These are phyloP conservation scores for Xylariaceae sp. DNA, from an alignment of 2,329 filamentous ascomycete species.

Conservation along the genomic window DNA sequence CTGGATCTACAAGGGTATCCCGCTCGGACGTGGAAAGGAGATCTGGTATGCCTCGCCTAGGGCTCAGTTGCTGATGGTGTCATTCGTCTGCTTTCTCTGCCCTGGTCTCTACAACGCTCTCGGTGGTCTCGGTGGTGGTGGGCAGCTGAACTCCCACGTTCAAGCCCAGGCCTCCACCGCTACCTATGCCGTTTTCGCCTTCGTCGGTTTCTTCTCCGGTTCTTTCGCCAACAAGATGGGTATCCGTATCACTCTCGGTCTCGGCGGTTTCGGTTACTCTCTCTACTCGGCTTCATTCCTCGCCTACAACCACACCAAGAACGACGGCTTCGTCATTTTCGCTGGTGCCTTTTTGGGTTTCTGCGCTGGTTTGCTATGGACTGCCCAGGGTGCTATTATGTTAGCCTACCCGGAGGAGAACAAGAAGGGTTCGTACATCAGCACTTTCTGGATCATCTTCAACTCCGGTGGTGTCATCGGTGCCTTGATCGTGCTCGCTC, in stretches of 20 bases:
- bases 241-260: conserved; percentile 60
- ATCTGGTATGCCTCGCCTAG: conserved; percentile 72
- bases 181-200: conserved; percentile 48
- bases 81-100: conserved; percentile 67
- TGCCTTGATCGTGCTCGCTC: conserved; percentile 67
- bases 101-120: conserved; percentile 71
- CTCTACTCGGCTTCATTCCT: conserved; percentile 70
- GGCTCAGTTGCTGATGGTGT: conserved; percentile 67
- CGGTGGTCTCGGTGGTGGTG: conserved; percentile 61
- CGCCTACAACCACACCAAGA: conserved; percentile 63
- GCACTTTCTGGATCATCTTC: conserved; percentile 93
- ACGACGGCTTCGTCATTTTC: conserved; percentile 70
- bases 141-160: conserved; percentile 51
- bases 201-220: conserved; percentile 66
- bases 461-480: conserved; percentile 89
- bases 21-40: conserved; percentile 46
- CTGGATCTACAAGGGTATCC: conserved; percentile 66
- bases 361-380: conserved; percentile 78
- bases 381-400: conserved; percentile 80
- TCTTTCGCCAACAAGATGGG: conserved; percentile 76
- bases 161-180: conserved; percentile 56
- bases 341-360: conserved; percentile 72
- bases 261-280: conserved; percentile 74
- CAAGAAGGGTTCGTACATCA: conserved; percentile 83
- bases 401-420: conserved; percentile 82